phyloP scores from a whole-genome alignment of 2,329 filamentous ascomycete species.

The Nigrospora osmanthi region DNA sequence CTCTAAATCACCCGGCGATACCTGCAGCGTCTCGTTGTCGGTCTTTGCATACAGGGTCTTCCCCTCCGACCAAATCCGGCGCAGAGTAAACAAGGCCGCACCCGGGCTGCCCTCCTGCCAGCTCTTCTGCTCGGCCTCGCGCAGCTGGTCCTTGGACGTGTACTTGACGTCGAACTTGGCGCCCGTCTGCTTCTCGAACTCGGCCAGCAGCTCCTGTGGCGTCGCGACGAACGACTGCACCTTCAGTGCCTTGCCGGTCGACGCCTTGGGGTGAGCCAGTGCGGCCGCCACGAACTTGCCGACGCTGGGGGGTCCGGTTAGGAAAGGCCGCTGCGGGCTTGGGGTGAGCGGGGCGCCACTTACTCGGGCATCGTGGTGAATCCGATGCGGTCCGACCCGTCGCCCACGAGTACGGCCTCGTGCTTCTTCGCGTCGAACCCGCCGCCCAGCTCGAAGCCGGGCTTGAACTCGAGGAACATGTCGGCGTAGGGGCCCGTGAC shows the following conservation, averaged over 20 bases:
- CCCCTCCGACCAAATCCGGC: slow-evolving; percentile 66
- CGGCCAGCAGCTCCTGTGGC: slow-evolving; percentile 52
- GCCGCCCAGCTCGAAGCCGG: slow-evolving; percentile 34
- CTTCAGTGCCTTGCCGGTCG: slow-evolving; percentile 49
- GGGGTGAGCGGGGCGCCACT: slow-evolving; percentile 18
- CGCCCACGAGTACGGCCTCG: slow-evolving; percentile 53
- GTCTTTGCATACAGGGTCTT: slow-evolving; percentile 62
- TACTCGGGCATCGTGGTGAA: slow-evolving; percentile 68
- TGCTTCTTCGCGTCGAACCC: slow-evolving; percentile 50
- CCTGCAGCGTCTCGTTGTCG: slow-evolving; percentile 54
- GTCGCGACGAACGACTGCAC: slow-evolving; percentile 67
- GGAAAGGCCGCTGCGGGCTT: too few relatives aligned
- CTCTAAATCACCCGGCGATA: slow-evolving; percentile 40
- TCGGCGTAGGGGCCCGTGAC: slow-evolving; percentile 57
- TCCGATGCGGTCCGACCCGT: slow-evolving; percentile 53
- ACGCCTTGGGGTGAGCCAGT: slow-evolving; percentile 45
- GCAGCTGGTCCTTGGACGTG: slow-evolving; percentile 45
- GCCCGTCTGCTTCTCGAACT: slow-evolving; percentile 60
- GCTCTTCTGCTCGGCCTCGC: slow-evolving; percentile 47
- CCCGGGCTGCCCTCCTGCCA: slow-evolving; percentile 44
- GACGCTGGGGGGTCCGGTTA: slow-evolving; percentile 35
- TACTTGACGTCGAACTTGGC: slow-evolving; percentile 46
- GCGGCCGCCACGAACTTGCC: slow-evolving; percentile 58
- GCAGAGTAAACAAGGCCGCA: slow-evolving; percentile 51
- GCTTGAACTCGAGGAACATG: slow-evolving; percentile 38